These are phyloP conservation scores for Volvariella volvacea DNA, from an alignment of 1,284 basidiomycete species.

Conservation along the genomic window DNA sequence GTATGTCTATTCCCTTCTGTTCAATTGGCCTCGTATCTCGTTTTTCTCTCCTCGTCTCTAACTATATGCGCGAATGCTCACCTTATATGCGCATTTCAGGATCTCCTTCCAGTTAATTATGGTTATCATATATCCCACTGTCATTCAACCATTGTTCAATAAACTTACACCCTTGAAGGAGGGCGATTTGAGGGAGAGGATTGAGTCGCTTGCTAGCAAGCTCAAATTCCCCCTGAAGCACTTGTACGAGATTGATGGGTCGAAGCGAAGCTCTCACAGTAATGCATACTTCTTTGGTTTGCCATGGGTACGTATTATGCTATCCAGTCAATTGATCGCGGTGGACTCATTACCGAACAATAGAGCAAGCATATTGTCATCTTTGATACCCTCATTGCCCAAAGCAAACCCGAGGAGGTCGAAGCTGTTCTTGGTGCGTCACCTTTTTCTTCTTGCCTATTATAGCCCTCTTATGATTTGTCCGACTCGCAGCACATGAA, in stretches of 20 bases:
- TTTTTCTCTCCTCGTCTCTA: neutral
- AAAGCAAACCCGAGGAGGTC: constrained; percentile 83
- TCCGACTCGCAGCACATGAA: constrained; percentile 70
- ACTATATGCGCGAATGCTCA: too few species aligned
- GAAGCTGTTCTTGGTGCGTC: constrained; percentile 72
- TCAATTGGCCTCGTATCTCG: too few species aligned
- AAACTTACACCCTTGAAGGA: constrained; percentile 82
- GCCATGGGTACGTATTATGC: constrained; percentile 64
- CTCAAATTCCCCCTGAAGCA: constrained; percentile 93
- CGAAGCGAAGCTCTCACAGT: constrained; percentile 89
- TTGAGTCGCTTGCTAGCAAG: constrained; percentile 68
- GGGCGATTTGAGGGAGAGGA: constrained; percentile 69
- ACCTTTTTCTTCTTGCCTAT: neutral
- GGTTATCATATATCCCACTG: constrained; percentile 81
- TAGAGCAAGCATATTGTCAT: constrained; percentile 92
- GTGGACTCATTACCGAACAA: constrained; percentile 16
- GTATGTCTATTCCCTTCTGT: constrained; percentile 29
- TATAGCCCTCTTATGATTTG: constrained; percentile 5
- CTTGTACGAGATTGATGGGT: constrained; percentile 96
- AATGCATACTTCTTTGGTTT: constrained; percentile 96
- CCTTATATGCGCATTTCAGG: constrained; percentile 32
- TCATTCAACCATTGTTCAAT: constrained; percentile 97
- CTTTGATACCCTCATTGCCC: constrained; percentile 93
- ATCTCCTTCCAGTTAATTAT: constrained; percentile 79
- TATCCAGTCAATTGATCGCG: constrained; percentile 1